phyloP scores from a whole-genome alignment of 2,329 filamentous ascomycete species.

The Penicillium decumbens region DNA sequence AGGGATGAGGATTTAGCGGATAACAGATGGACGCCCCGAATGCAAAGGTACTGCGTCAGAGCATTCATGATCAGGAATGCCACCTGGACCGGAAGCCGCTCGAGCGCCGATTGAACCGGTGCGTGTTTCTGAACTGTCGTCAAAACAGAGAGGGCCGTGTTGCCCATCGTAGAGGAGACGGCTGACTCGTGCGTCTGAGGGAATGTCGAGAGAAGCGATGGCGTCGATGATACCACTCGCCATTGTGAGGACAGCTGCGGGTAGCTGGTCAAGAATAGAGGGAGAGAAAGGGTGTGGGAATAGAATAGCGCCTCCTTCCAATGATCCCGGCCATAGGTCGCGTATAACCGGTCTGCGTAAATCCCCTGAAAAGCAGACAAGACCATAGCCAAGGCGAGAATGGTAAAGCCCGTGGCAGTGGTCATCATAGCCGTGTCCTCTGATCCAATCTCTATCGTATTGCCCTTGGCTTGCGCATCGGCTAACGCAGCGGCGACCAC shows the following conservation, averaged over 20 bases:
- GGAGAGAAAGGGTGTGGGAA: slow-evolving; percentile 56
- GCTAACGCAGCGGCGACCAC: slow-evolving; percentile 86
- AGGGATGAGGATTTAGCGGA: slow-evolving; percentile 83
- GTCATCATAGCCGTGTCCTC: slow-evolving; percentile 28
- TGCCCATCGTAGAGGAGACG: background rate
- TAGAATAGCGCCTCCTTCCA: slow-evolving; percentile 98
- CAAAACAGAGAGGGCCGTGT: slow-evolving; percentile 12
- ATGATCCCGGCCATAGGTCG: slow-evolving; percentile 69
- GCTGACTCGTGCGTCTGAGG: background rate
- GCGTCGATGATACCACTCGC: slow-evolving; percentile 32
- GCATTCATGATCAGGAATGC: slow-evolving; percentile 51
- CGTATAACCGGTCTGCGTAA: slow-evolving; percentile 88
- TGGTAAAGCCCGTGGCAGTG: slow-evolving; percentile 62
- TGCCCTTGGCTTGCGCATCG: slow-evolving; percentile 74
- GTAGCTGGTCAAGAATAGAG: slow-evolving; percentile 41
- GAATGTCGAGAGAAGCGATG: slow-evolving; percentile 27
- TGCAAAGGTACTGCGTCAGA: slow-evolving; percentile 88
- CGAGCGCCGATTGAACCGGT: slow-evolving; percentile 24
- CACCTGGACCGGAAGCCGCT: slow-evolving; percentile 33
- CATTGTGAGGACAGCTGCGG: slow-evolving; percentile 36
- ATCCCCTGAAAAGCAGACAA: slow-evolving; percentile 92
- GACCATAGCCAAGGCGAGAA: slow-evolving; percentile 82
- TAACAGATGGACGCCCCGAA: slow-evolving; percentile 91
- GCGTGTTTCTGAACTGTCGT: slow-evolving; percentile 13
- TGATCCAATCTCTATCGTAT: slow-evolving; percentile 41